phyloP scores from a whole-genome alignment of 2,329 filamentous ascomycete species.

The Tympanopsis confertula region DNA sequence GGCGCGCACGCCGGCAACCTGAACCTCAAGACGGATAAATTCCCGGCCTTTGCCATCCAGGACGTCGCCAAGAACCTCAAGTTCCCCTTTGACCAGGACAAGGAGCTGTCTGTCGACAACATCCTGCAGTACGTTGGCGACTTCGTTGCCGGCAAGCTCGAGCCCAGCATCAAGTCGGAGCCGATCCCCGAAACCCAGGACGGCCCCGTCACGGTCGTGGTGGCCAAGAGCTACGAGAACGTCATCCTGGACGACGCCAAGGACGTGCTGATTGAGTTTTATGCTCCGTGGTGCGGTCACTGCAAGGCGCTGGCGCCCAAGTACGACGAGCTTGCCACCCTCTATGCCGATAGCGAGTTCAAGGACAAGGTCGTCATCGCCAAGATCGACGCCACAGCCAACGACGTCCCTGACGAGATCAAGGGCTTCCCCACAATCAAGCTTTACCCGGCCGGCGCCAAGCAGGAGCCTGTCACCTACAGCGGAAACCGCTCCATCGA shows the following conservation, averaged over 20 bases:
- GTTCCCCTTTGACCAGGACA: constrained; percentile 81
- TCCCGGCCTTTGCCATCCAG: constrained; percentile 96
- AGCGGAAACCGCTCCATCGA: constrained; percentile 76
- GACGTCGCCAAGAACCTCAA: constrained; percentile 92
- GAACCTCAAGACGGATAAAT: constrained; percentile 89
- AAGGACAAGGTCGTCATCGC: constrained; percentile 81
- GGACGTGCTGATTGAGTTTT: constrained; percentile 97
- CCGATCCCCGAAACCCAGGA: constrained; percentile 89
- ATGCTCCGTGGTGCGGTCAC: constrained; percentile 98
- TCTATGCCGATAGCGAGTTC: constrained; percentile 68
- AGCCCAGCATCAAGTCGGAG: constrained; percentile 97
- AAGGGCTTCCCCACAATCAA: constrained; percentile 99
- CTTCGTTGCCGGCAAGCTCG: constrained; percentile 75
- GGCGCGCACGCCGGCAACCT: constrained; percentile 93
- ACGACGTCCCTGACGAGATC: constrained; percentile 95
- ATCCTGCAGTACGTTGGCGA: constrained; percentile 77
- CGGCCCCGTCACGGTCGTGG: constrained; percentile 74
- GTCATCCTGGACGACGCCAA: constrained; percentile 86
- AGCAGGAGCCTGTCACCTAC: constrained; percentile 78
- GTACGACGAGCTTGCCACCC: constrained; percentile 79
- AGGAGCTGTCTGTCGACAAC: constrained; percentile 59
- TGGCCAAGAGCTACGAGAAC: constrained; percentile 87
- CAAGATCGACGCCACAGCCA: constrained; percentile 92
- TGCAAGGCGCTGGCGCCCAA: constrained; percentile 96
- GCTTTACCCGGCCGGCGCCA: constrained; percentile 83